Conservation (phyloP, 345 rosid genomes). For the Populus ilicifolia region DNA sequence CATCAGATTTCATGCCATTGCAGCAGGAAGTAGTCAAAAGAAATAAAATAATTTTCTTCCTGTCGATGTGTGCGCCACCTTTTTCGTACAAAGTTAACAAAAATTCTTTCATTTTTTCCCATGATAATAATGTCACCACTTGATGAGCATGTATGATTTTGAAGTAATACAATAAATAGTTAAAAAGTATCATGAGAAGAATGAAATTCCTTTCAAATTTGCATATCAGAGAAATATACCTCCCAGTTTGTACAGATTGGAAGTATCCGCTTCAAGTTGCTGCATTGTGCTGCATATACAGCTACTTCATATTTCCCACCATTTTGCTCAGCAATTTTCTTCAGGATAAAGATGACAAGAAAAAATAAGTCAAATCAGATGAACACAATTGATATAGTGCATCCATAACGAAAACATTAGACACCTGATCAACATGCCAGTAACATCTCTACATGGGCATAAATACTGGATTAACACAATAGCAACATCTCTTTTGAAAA, state of each 20-base stretch:
- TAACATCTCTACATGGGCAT: neutral
- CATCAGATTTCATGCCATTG: neutral
- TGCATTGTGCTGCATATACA: constrained; percentile 80
- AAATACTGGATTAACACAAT: neutral
- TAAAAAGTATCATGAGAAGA: neutral
- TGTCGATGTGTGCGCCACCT: too few relatives aligned
- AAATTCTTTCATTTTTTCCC: too few relatives aligned
- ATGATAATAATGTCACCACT: too few relatives aligned
- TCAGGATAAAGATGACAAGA: constrained; percentile 17
- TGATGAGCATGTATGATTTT: too few relatives aligned
- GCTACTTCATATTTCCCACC: constrained; percentile 85
- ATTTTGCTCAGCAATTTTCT: constrained; percentile 89
- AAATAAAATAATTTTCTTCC: neutral
- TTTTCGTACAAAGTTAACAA: too few relatives aligned
- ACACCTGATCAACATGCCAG: neutral
- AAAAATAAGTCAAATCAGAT: constrained; percentile 16
- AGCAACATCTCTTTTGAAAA: neutral
- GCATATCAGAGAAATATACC: constrained; percentile 34
- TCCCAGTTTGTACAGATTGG: constrained; percentile 95
- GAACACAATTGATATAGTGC: neutral
- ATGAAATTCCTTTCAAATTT: neutral
- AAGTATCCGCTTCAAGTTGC: constrained; percentile 84
- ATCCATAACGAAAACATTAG: constrained; percentile 3
- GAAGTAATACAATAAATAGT: too few relatives aligned
- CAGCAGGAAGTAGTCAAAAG: neutral